A percentile compares a stretch with the other conserved stretches of the same genome.
Conservation (phyloP, 1,284 basidiomycete species). For the Leccinum pachyderme region DNA sequence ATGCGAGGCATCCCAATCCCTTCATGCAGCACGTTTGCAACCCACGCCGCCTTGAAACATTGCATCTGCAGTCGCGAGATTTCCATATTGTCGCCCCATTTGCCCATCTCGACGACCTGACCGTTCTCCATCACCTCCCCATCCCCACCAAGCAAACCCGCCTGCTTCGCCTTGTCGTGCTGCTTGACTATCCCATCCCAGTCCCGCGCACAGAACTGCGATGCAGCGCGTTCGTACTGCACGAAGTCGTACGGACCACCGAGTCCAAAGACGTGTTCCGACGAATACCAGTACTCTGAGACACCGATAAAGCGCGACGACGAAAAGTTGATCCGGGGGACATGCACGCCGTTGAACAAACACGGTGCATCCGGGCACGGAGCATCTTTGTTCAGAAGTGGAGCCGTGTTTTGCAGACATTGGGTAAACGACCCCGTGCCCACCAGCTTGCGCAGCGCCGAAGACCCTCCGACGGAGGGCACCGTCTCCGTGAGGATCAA, state of each 20-base stretch:
- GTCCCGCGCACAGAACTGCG: conserved; percentile 77
- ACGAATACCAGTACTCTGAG: conserved; percentile 99
- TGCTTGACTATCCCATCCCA: conserved; percentile 78
- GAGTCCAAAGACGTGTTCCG: conserved; percentile 92
- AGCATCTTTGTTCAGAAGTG: conserved; percentile 83
- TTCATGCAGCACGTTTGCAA: conserved; percentile 94
- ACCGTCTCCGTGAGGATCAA: conserved; percentile 59
- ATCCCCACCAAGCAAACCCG: conserved; percentile 55
- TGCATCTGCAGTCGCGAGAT: conserved; percentile 90
- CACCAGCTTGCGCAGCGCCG: conserved; percentile 60
- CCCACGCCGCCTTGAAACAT: conserved; percentile 99
- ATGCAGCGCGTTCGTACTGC: conserved; percentile 92
- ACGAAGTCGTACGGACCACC: conserved; percentile 96
- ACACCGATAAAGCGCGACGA: conserved; percentile 95
- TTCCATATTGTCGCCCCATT: conserved; percentile 75
- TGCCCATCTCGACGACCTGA: conserved; percentile 59
- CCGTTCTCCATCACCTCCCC: conserved; percentile 53
- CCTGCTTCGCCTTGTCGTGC: conserved; percentile 55
- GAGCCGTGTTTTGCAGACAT: conserved; percentile 74
- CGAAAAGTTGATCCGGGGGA: conserved; percentile 88
- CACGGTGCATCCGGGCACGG: conserved; percentile 87
- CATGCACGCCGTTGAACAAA: conserved; percentile 96
- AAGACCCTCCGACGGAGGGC: conserved; percentile 40
- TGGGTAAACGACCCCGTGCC: conserved; percentile 91
- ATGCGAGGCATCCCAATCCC: conserved; percentile 95